phyloP scores from a whole-genome alignment of 106 monocot genomes.

The Dendrobium catenatum region DNA sequence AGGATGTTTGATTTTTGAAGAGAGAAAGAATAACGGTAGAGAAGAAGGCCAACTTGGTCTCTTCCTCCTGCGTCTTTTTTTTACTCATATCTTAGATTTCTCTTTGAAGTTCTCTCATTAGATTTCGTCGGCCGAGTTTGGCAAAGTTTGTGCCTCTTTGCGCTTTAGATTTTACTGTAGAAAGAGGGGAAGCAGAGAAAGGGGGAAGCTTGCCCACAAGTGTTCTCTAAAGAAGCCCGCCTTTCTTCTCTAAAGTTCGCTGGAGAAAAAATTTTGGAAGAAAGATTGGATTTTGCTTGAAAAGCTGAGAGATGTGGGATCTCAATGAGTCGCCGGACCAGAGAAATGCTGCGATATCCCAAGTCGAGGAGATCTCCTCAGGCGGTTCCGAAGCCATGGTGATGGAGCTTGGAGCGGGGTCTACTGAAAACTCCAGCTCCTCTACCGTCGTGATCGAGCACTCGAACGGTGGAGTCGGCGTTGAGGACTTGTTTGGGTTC shows the following conservation, averaged over 20 bases:
- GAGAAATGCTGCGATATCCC: not conserved
- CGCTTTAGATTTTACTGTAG: not conserved
- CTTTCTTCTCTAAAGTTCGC: not conserved
- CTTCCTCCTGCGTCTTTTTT: not conserved
- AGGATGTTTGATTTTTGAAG: too few relatives aligned
- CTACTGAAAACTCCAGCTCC: constrained; percentile 25
- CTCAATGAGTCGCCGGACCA: constrained; percentile 46
- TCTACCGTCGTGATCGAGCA: constrained; percentile 18
- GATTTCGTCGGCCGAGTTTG: not conserved
- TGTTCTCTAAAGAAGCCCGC: not conserved
- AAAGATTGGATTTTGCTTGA: not conserved
- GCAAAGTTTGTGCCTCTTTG: not conserved
- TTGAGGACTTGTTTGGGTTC: not conserved
- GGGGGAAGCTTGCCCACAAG: not conserved
- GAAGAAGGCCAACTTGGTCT: too few relatives aligned
- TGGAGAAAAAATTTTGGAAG: not conserved
- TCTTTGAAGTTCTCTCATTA: constrained; percentile 1
- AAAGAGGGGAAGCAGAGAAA: not conserved
- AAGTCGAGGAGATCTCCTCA: constrained; percentile 4
- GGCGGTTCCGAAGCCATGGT: not conserved
- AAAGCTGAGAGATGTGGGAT: constrained; percentile 38
- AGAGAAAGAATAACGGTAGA: not conserved
- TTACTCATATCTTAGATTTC: not conserved
- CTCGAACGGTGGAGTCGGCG: constrained; percentile 5
- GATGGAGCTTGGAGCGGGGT: constrained; percentile 4